Conservation (phyloP, 2,329 filamentous ascomycete genomes). For the Clarireedia homoeocarpa region DNA sequence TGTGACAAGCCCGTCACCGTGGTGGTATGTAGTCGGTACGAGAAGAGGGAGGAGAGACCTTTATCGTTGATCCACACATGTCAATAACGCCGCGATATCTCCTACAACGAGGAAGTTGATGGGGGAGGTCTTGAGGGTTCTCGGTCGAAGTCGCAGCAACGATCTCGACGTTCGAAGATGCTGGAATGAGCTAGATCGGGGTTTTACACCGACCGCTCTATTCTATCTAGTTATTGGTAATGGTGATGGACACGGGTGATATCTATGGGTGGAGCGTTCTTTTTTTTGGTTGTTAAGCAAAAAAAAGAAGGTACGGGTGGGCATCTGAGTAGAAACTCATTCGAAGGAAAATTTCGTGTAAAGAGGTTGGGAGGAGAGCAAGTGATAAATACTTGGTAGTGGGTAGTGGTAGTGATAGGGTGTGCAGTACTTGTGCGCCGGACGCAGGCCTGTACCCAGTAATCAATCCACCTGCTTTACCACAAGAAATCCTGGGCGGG, state of each 20-base stretch:
- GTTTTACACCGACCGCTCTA: neutral
- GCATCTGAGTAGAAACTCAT: conserved; percentile 1
- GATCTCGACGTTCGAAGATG: conserved; percentile 21
- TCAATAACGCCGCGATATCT: conserved; percentile 26
- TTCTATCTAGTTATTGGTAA: neutral
- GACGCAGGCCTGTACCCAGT: no score
- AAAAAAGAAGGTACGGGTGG: no score
- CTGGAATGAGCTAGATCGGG: conserved; percentile 23
- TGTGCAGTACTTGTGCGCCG: no score
- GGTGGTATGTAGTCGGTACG: conserved; percentile 31
- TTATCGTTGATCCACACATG: conserved; percentile 31
- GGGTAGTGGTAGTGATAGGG: no score
- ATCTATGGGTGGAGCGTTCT: neutral
- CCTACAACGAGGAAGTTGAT: conserved; percentile 19
- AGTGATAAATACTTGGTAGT: no score
- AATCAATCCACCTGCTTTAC: no score
- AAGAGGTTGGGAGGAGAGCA: no score
- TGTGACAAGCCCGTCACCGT: conserved; percentile 30
- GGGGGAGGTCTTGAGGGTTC: conserved; percentile 1
- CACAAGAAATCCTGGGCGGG: no score
- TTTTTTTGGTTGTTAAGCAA: neutral
- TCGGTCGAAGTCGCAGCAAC: conserved; percentile 18
- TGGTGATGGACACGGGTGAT: neutral
- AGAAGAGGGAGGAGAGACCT: conserved; percentile 30
- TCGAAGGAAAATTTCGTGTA: neutral